Conservation (phyloP, 2,329 filamentous ascomycete species). For the Fusarium kyushuense region DNA sequence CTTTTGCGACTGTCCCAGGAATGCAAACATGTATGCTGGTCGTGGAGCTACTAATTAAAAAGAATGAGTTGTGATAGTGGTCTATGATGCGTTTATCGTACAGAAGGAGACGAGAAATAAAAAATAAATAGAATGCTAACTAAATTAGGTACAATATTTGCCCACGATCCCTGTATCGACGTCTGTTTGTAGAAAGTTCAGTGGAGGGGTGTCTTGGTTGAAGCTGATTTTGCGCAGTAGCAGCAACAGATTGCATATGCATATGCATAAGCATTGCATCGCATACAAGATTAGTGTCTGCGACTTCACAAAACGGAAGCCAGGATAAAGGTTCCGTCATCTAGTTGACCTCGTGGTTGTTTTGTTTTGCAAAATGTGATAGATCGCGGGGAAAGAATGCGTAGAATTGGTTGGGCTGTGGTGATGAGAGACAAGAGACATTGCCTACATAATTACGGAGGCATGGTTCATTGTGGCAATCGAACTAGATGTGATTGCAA, state of each 20-base stretch:
- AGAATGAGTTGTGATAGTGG: neutral
- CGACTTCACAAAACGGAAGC: neutral
- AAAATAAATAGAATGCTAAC: constrained; percentile 7
- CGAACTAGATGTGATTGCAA: neutral
- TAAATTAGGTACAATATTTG: neutral
- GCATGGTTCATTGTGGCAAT: neutral
- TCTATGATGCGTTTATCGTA: constrained; percentile 9
- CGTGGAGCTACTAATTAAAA: neutral
- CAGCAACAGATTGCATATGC: neutral
- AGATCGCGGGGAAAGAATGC: constrained; percentile 33
- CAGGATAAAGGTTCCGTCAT: neutral
- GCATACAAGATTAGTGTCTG: neutral
- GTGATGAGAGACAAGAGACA: neutral
- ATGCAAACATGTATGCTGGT: constrained; percentile 5
- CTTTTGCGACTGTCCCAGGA: constrained; percentile 9
- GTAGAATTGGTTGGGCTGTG: constrained; percentile 7
- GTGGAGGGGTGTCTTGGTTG: neutral
- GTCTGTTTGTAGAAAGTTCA: neutral
- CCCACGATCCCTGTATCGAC: neutral
- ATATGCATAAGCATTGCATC: constrained; percentile 8
- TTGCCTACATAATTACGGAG: constrained; percentile 1
- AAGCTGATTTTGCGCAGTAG: neutral
- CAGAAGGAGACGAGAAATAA: constrained; percentile 1
- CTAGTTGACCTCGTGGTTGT: neutral
- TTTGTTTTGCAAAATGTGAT: constrained; percentile 33